Conservation (phyloP, 768 basidiomycete species). For the Gloeopeniophorella convolvens region DNA sequence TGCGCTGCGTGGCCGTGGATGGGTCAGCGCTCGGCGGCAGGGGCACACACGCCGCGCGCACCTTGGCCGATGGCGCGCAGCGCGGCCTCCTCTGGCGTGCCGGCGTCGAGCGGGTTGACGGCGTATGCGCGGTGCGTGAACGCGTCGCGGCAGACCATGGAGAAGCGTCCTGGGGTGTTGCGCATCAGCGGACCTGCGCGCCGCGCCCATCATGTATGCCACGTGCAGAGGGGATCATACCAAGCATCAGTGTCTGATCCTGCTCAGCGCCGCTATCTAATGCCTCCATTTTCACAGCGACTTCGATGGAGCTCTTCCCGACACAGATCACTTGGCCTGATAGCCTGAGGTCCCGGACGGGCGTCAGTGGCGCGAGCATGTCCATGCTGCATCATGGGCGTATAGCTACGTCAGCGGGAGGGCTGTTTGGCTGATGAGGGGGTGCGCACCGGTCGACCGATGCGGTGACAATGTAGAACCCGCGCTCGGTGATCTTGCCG, state of each 20-base stretch:
- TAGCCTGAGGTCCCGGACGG: constrained; percentile 60
- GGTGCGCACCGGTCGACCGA: constrained; percentile 60
- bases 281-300: constrained; percentile 81
- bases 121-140: constrained; percentile 53
- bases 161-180: constrained; percentile 83
- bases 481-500: constrained; percentile 50
- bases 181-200: too few relatives aligned
- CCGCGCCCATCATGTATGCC: background rate
- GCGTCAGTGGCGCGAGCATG: constrained; percentile 53
- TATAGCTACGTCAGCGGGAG: background rate
- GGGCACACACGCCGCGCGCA: constrained; percentile 27
- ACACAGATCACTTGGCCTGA: constrained; percentile 80
- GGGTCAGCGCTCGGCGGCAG: background rate
- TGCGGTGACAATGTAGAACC: constrained; percentile 81
- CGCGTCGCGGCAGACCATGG: constrained; percentile 80
- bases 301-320: constrained; percentile 73
- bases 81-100: constrained; percentile 54
- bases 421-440: too few relatives aligned
- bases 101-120: constrained; percentile 56
- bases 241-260: constrained; percentile 61
- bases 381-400: constrained; percentile 43
- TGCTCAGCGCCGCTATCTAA: constrained; percentile 36
- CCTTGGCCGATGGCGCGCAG: constrained; percentile 65
- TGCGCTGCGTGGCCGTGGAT: constrained; percentile 37
- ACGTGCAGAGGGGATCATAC: constrained; percentile 30